Evolutionary conservation across 1,284 basidiomycete species (phyloP), one percentile per base, ranked within the genome.

Genomic region (Somion occarium): DNA sequence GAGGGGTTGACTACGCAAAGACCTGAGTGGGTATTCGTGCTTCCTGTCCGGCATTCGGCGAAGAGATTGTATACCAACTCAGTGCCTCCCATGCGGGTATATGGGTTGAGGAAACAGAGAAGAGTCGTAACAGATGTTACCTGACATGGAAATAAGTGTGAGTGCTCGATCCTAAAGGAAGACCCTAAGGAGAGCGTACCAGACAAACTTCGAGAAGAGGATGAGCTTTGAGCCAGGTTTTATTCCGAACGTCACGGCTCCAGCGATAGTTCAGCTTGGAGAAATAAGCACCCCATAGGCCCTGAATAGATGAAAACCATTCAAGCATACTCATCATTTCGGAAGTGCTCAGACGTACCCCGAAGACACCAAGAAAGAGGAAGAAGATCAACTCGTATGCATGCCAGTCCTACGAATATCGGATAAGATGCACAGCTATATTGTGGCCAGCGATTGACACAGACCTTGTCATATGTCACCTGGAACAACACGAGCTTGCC

Each of bases 51-150:
- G 61, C 94, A 97, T 68, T 95, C 92, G 7, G 88, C 79, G 61
- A 97, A 95, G n/a, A 96, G 80, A 53, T 87, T 90, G 68, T 85
- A 90, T 50, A 99, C 90, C 15, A 98, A 84, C 65, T 98, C 94
- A 9, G 95, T 95, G 2, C 95, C 95, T 43, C 93, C 89, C 87
- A 98, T 94, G 26, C 89, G 84, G 3, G 92, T 90, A 64, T 88
- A 98, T 0, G 90, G 88, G 67, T 97, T 98, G 54, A 92, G 70
- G 73, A 95, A 97, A 58, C 88, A 90, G 43, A 95, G 69, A 1
- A 83, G 59, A 0, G 87, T 83, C 1, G 91, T 96, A 30, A 88
- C 64, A 26, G 86, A 66, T 0, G 91, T 93, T 51, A 93, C 83
- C 89, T 92, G 43, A 4, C 49, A 50, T 41, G 62, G 50, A 52